Evolutionary conservation across 257 asterid species (phyloP), one percentile per base, ranked within the genome.

Genomic region (Agastache rugosa): DNA sequence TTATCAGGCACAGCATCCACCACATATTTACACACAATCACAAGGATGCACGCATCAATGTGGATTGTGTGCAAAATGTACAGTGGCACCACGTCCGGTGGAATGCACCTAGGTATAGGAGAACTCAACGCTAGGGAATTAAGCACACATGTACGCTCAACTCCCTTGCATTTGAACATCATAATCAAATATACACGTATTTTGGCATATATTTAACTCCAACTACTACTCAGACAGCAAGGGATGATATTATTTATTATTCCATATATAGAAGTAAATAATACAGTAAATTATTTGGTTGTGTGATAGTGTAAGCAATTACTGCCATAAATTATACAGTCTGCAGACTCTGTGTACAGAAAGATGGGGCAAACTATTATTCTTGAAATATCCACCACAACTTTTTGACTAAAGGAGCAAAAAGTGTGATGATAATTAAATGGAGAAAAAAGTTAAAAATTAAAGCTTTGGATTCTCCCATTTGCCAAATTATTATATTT

Each of bases 381-480:
- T 70, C 74, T 80, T 60, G 82, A 61, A 79, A 79, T 44, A 69
- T 61, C 72, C 77, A 74, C 74, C 77, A 63, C 78, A 2, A 55
- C 85, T 80, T 83, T 83, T 77, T 74, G 72, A 74, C 82, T 37
- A 42, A 16, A 42, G 71, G 55, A 50, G 39, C 47, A 25, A 29
- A 82, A 63, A 15, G 53, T 58, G 42, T 11, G 48, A 59, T 42
- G 45, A 73, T 55, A 61, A 39, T 8, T 37, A 7, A 55, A 17
- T 69, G 63, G 47, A 63, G 59, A 56, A 51, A 44, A 45, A 53
- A 34, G 63, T 37, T 47, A 42, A 48, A 67, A 53, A 4, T 1
- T 44, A 20, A 35, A 65, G 35, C 84, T 48, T 67, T 45, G 77
- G 78, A 71, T 69, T 51, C 80, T 47, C 41, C 55, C 16, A 4